phyloP scores from a whole-genome alignment of 768 basidiomycete species.

The Coprinopsis sp. region DNA sequence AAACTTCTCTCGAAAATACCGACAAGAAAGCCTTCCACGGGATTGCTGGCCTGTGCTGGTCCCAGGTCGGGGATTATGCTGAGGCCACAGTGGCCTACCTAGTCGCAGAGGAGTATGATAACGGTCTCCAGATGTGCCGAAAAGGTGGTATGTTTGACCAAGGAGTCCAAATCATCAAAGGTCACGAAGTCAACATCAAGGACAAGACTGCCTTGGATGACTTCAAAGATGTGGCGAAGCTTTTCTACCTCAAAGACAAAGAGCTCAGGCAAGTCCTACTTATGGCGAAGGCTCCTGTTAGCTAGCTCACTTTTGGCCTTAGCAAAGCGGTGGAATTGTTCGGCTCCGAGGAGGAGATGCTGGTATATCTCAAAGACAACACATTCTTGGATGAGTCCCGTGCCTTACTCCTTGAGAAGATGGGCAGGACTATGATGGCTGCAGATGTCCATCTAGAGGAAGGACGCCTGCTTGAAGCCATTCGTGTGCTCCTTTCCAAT shows the following conservation, averaged over 20 bases:
- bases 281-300: not conserved
- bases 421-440: conserved; percentile 43
- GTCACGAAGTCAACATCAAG: conserved; percentile 28
- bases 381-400: conserved; percentile 47
- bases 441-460: conserved; percentile 47
- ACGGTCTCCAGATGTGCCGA: conserved; percentile 13
- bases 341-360: conserved; percentile 40
- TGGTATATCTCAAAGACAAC: conserved; percentile 50
- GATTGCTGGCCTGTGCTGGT: conserved; percentile 45
- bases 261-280: conserved; percentile 30
- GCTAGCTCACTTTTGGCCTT: not conserved
- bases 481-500: conserved; percentile 38
- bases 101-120: conserved; percentile 30
- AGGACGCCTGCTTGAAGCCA: conserved; percentile 44
- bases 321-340: conserved; percentile 52
- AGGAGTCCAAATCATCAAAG: conserved; percentile 41
- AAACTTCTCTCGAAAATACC: conserved; percentile 22
- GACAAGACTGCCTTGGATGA: conserved; percentile 24
- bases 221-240: conserved; percentile 41
- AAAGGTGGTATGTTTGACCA: conserved; percentile 39
- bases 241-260: conserved; percentile 40
- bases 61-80: conserved; percentile 31
- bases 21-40: conserved; percentile 34
- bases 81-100: conserved; percentile 44
- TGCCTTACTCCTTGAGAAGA: conserved; percentile 37